These are phyloP conservation scores for Dalbergia cochinchinensis DNA, from an alignment of 306 rosid species.

Conservation along the genomic window DNA sequence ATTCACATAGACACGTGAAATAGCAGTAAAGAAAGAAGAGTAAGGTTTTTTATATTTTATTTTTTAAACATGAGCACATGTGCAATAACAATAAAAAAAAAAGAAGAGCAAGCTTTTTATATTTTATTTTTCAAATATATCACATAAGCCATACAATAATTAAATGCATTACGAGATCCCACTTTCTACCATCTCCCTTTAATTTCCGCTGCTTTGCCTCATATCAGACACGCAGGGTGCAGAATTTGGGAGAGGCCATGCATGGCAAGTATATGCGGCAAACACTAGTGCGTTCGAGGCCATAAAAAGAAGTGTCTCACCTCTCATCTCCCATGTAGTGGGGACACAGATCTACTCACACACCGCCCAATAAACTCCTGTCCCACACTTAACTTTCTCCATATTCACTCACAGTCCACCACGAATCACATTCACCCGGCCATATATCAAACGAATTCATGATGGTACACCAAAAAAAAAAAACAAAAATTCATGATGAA, in stretches of 20 bases:
- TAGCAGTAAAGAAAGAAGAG: too few species aligned
- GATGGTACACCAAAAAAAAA: too few species aligned
- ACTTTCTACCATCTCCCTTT: neutral
- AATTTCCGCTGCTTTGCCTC: neutral
- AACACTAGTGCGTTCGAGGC: neutral
- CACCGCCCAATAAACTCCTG: slow-evolving; percentile 35
- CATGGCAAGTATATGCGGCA: slow-evolving; percentile 22
- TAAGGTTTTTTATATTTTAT: too few species aligned
- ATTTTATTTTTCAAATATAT: too few species aligned
- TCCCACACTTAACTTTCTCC: slow-evolving; percentile 35
- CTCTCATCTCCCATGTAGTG: slow-evolving; percentile 27
- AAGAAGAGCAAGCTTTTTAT: neutral
- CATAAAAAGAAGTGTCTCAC: neutral
- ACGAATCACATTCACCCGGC: slow-evolving; percentile 37
- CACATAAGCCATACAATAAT: neutral
- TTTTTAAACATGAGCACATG: too few species aligned
- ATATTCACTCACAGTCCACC: slow-evolving; percentile 27
- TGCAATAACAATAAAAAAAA: neutral
- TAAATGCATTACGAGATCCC: neutral
- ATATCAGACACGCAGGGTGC: neutral
- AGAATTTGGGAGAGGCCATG: slow-evolving; percentile 24
- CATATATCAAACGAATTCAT: neutral
- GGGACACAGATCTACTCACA: slow-evolving; percentile 44
- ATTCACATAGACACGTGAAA: too few species aligned
- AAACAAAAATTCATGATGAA: neutral